These are phyloP conservation scores for Aspergillus brunneoviolaceus DNA, from an alignment of 2,329 filamentous ascomycete genomes.

Conservation along the genomic window DNA sequence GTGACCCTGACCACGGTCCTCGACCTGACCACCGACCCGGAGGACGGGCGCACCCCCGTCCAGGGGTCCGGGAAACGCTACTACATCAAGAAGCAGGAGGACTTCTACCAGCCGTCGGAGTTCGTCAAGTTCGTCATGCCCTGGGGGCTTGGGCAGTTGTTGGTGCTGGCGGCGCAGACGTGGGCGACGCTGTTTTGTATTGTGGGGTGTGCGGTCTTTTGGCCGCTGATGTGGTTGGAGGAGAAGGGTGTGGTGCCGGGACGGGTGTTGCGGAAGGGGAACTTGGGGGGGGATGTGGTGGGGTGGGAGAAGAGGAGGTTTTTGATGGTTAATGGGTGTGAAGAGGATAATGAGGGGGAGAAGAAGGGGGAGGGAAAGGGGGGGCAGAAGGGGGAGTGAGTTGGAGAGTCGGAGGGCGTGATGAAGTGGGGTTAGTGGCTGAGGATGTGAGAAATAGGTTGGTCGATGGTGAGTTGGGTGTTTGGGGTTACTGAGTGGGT, in stretches of 20 bases:
- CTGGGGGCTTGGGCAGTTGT: constrained; percentile 52
- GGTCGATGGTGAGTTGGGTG: too few species aligned
- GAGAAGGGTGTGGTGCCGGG: constrained; percentile 38
- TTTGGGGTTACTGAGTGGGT: too few species aligned
- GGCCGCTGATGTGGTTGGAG: constrained; percentile 53
- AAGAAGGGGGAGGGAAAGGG: not conserved
- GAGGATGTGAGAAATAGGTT: too few species aligned
- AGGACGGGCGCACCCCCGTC: constrained; percentile 15
- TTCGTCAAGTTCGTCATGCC: constrained; percentile 71
- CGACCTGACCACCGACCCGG: constrained; percentile 54
- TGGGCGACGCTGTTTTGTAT: constrained; percentile 65
- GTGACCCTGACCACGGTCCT: constrained; percentile 70
- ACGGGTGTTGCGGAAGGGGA: constrained; percentile 22
- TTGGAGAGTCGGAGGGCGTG: not conserved
- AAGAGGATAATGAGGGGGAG: not conserved
- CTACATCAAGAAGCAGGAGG: constrained; percentile 74
- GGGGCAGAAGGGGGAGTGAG: not conserved
- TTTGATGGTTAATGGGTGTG: not conserved
- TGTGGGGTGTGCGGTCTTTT: constrained; percentile 53
- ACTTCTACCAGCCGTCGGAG: constrained; percentile 76
- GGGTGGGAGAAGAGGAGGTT: not conserved
- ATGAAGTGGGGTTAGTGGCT: not conserved
- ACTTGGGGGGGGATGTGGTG: constrained; percentile 16
- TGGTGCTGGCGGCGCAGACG: constrained; percentile 64
- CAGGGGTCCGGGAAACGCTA: constrained; percentile 52